Percentiles rank a stretch among this genome's conserved stretches.
Conservation (phyloP, 108 stramenopile genomes). For the Skeletonema costatum region DNA sequence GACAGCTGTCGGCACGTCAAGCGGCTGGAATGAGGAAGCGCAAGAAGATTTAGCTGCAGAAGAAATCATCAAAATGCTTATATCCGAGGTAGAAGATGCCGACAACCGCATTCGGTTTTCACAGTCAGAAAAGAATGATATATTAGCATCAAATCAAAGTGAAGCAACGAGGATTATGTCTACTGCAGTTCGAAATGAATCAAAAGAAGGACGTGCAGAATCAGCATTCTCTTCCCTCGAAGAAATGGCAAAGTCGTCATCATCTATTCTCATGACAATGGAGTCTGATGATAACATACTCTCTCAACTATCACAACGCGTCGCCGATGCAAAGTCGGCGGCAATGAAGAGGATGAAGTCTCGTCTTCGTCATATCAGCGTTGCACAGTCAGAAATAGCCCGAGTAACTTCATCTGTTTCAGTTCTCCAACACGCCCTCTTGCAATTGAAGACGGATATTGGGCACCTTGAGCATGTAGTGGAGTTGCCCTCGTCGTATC, state of each 20-base stretch:
- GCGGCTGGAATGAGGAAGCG: conserved; percentile 66
- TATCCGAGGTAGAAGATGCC: conserved; percentile 59
- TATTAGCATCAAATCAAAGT: conserved; percentile 64
- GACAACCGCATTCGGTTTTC: conserved; percentile 55
- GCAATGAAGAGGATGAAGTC: conserved; percentile 82
- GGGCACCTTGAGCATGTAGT: conserved; percentile 79
- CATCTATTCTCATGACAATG: conserved; percentile 72
- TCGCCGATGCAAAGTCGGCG: conserved; percentile 73
- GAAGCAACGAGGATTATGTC: conserved; percentile 71
- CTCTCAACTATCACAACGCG: conserved; percentile 61
- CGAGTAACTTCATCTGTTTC: conserved; percentile 65
- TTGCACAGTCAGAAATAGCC: conserved; percentile 79
- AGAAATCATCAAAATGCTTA: conserved; percentile 58
- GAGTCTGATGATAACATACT: conserved; percentile 60
- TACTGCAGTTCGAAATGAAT: conserved; percentile 49
- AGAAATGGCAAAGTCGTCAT: conserved; percentile 67
- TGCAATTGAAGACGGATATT: conserved; percentile 74
- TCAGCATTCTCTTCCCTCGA: conserved; percentile 72
- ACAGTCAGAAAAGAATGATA: conserved; percentile 64
- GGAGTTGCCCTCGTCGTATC: conserved; percentile 69
- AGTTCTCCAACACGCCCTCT: conserved; percentile 70
- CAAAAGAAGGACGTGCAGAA: conserved; percentile 43
- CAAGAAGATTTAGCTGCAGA: conserved; percentile 65
- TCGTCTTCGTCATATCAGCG: conserved; percentile 78
- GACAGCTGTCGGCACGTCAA: conserved; percentile 52